Evolutionary conservation across 1,284 basidiomycete genomes (phyloP).

Genomic region (Pseudozyma hubeiensis): DNA sequence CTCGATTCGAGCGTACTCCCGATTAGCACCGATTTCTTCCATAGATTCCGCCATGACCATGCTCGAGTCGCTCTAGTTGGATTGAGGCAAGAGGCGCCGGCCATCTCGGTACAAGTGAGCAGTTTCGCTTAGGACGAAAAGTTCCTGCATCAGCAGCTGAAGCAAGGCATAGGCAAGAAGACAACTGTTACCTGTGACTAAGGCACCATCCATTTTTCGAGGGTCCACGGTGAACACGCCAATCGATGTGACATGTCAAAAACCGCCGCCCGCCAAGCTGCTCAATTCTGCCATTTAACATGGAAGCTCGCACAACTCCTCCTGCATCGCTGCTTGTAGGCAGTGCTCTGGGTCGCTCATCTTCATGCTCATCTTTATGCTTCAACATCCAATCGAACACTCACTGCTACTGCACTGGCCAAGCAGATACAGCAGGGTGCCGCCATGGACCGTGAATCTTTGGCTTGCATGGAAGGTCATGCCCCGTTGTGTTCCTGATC

Average conservation of each 20-base stretch:
- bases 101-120: too few species aligned
- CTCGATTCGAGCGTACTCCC: not conserved
- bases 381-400: conserved; percentile 10
- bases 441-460: not conserved
- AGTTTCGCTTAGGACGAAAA: too few species aligned
- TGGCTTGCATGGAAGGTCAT: conserved; percentile 16
- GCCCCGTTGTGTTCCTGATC: conserved; percentile 5
- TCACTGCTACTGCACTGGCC: not conserved
- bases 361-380: too few species aligned
- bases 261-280: conserved; percentile 18
- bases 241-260: conserved; percentile 30
- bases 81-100: too few species aligned
- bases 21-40: not conserved
- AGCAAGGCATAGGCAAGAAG: too few species aligned
- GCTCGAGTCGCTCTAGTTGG: too few species aligned
- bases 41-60: too few species aligned
- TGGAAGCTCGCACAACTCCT: conserved; percentile 9
- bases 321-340: too few species aligned
- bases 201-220: too few species aligned
- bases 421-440: not conserved
- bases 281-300: conserved; percentile 25
- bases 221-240: not conserved
- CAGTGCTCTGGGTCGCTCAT: too few species aligned
- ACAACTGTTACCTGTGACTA: not conserved
- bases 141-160: too few species aligned